Evolutionary conservation across 177 flowering plant species (phyloP).

Genomic region (Telopea speciosissima): DNA sequence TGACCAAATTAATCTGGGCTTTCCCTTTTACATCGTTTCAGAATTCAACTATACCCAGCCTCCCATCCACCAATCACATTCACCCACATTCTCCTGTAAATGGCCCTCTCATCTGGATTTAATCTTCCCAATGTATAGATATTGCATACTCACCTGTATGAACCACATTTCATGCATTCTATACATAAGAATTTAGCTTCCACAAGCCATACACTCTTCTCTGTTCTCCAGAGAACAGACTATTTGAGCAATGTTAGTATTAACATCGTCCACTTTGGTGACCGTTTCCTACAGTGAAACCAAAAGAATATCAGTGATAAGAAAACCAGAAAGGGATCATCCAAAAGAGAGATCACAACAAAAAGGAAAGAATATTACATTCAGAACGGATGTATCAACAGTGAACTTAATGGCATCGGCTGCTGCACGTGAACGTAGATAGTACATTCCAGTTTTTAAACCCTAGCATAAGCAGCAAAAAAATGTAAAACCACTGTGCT

Average conservation of each 20-base stretch:
- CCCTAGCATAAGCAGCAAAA: slow-evolving; percentile 32
- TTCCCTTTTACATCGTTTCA: background rate
- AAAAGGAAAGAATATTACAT: slow-evolving; percentile 27
- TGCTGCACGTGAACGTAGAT: slow-evolving; percentile 88
- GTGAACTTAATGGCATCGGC: slow-evolving; percentile 99
- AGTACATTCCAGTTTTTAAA: slow-evolving; percentile 88
- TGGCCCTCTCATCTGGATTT: background rate
- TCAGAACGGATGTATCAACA: slow-evolving; percentile 69
- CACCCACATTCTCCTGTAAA: background rate
- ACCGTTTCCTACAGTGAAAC: slow-evolving; percentile 36
- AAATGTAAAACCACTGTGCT: background rate
- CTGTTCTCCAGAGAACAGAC: slow-evolving; percentile 88
- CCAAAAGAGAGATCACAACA: background rate
- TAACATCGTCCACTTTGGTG: slow-evolving; percentile 31
- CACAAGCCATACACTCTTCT: slow-evolving; percentile 95
- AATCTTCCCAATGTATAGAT: background rate
- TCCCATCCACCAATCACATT: background rate
- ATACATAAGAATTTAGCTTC: slow-evolving; percentile 41
- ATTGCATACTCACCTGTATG: background rate
- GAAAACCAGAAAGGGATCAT: background rate
- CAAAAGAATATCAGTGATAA: background rate
- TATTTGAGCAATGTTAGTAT: slow-evolving; percentile 71
- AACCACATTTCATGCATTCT: background rate
- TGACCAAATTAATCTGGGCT: background rate
- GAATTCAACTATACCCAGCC: background rate